Conservation (phyloP, 805 yeast species). For the Schwanniomyces vanrijiae region DNA sequence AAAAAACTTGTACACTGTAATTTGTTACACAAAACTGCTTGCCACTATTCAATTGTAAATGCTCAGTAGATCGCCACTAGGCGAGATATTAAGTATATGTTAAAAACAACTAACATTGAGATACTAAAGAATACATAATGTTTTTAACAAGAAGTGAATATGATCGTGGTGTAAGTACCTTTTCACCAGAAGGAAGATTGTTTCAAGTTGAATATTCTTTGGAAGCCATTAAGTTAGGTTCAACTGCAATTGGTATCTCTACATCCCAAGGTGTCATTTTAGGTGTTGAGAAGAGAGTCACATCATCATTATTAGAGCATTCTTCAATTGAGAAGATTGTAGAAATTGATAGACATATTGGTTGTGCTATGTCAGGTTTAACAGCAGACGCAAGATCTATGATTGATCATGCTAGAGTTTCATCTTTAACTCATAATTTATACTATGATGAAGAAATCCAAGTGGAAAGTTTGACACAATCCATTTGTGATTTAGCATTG, state of each 20-base stretch:
- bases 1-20: background rate
- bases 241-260: constrained; percentile 96
- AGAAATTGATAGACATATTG: constrained; percentile 90
- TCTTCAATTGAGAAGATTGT: constrained; percentile 94
- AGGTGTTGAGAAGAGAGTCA: constrained; percentile 96
- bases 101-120: background rate
- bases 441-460: constrained; percentile 91
- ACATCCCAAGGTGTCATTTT: constrained; percentile 94
- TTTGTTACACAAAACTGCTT: constrained; percentile 4
- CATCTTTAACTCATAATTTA: constrained; percentile 81
- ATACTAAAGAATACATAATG: constrained; percentile 46
- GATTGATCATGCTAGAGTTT: constrained; percentile 97
- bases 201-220: constrained; percentile 97
- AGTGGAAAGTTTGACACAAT: constrained; percentile 91
- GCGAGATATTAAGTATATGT: background rate
- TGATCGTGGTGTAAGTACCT: constrained; percentile 97
- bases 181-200: constrained; percentile 97
- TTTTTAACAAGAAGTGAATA: constrained; percentile 99
- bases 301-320: constrained; percentile 86
- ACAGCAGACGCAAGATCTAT: constrained; percentile 98
- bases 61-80: constrained; percentile 1
- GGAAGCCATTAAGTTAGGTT: constrained; percentile 95
- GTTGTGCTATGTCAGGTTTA: constrained; percentile 98
- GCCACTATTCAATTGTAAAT: constrained; percentile 3
- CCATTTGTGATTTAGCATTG: constrained; percentile 94